Percentiles rank a stretch among this genome's conserved stretches.
Evolutionary conservation across 2,329 filamentous ascomycete species (phyloP).

Genomic region (Arthrobotrys iridis): DNA sequence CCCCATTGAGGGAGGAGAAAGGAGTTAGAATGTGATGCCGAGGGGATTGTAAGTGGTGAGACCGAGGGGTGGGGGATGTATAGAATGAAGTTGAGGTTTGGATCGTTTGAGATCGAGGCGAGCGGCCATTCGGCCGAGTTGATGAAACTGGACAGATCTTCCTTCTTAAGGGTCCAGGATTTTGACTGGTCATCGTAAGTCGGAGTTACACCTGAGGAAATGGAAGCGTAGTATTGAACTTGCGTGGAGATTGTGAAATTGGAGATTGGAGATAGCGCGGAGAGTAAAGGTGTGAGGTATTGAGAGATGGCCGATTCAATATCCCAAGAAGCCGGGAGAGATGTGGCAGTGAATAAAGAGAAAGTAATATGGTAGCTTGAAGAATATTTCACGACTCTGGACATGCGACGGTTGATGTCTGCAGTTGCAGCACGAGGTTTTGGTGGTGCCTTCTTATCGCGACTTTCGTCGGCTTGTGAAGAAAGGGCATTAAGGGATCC

Average conservation of each 20-base stretch:
- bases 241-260: slow-evolving; percentile 97
- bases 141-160: slow-evolving; percentile 92
- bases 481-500: slow-evolving; percentile 64
- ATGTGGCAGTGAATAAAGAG: slow-evolving; percentile 85
- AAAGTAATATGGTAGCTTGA: slow-evolving; percentile 96
- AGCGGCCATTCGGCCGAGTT: slow-evolving; percentile 98
- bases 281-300: slow-evolving; percentile 82
- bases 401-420: slow-evolving; percentile 75
- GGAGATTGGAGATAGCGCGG: slow-evolving; percentile 82
- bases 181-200: slow-evolving; percentile 67
- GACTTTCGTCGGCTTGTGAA: slow-evolving; percentile 57
- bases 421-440: slow-evolving; percentile 65
- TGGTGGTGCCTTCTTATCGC: slow-evolving; percentile 60
- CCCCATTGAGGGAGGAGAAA: slow-evolving; percentile 88
- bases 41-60: slow-evolving; percentile 70
- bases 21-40: slow-evolving; percentile 62
- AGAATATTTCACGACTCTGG: slow-evolving; percentile 87
- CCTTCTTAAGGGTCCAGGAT: slow-evolving; percentile 77
- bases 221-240: slow-evolving; percentile 86
- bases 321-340: slow-evolving; percentile 86
- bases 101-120: slow-evolving; percentile 89
- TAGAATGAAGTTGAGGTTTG: slow-evolving; percentile 94
- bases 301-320: slow-evolving; percentile 82
- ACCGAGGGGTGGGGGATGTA: slow-evolving; percentile 80
- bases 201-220: slow-evolving; percentile 72